Conservation (phyloP, 2,329 filamentous ascomycete genomes). For the Stromatinia cepivora region DNA sequence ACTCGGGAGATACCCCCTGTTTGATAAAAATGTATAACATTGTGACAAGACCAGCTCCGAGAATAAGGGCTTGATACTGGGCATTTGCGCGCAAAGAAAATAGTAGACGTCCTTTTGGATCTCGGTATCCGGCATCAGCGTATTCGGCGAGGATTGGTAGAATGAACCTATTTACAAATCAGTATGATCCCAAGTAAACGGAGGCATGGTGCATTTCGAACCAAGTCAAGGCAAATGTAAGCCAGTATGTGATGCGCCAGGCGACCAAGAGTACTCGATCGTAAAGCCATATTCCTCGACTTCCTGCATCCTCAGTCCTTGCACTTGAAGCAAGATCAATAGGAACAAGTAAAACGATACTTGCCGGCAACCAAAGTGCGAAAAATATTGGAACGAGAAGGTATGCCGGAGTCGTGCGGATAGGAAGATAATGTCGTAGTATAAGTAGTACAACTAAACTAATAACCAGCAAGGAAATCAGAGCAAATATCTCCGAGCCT, state of each 20-base stretch:
- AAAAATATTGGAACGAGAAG: conserved; percentile 92
- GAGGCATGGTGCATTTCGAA: conserved; percentile 44
- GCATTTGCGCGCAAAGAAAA: conserved; percentile 88
- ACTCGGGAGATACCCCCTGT: conserved; percentile 69
- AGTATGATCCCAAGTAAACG: background rate
- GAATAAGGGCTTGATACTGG: conserved; percentile 80
- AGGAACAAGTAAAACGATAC: conserved; percentile 87
- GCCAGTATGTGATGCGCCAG: conserved; percentile 96
- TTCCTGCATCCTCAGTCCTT: conserved; percentile 66
- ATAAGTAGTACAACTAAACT: conserved; percentile 78
- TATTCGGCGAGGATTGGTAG: conserved; percentile 93
- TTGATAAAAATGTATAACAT: conserved; percentile 81
- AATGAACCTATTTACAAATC: conserved; percentile 64
- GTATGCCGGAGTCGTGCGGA: conserved; percentile 87
- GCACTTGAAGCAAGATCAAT: conserved; percentile 92
- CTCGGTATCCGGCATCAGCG: conserved; percentile 88
- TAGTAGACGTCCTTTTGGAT: conserved; percentile 74
- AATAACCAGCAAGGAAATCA: conserved; percentile 70
- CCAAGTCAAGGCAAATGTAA: conserved; percentile 95
- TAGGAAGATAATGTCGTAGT: conserved; percentile 83
- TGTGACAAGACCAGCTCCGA: conserved; percentile 68
- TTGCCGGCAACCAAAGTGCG: conserved; percentile 87
- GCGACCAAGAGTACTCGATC: conserved; percentile 75
- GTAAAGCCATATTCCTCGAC: conserved; percentile 84
- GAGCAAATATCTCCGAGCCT: conserved; percentile 77